A percentile compares a stretch with the other conserved stretches of the same genome.
Evolutionary conservation across 768 basidiomycete species (phyloP).

Genomic region (Suillus ampliporus): DNA sequence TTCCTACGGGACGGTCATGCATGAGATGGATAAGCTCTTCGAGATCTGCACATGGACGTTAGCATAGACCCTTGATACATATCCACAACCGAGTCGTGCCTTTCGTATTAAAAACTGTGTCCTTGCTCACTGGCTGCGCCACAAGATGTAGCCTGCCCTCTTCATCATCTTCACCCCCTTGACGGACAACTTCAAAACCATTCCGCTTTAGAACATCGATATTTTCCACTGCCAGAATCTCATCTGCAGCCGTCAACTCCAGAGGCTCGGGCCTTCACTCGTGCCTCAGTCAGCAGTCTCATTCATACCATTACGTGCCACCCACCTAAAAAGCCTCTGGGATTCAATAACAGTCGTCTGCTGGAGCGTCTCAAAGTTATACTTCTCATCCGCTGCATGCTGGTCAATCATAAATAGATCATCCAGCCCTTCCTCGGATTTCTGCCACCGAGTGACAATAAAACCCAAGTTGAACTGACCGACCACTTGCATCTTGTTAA

Average conservation of each 20-base stretch:
- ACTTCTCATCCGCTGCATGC: conserved; percentile 98
- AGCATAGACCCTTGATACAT: background rate
- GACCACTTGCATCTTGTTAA: conserved; percentile 78
- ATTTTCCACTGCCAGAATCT: conserved; percentile 87
- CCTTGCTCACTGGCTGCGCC: conserved; percentile 91
- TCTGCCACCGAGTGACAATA: conserved; percentile 77
- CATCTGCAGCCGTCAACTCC: conserved; percentile 89
- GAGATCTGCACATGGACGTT: conserved; percentile 60
- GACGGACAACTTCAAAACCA: conserved; percentile 83
- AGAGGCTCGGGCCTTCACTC: conserved; percentile 68
- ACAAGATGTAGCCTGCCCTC: conserved; percentile 62
- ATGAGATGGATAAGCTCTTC: conserved; percentile 92
- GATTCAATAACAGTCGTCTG: conserved; percentile 88
- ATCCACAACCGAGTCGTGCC: conserved; percentile 50
- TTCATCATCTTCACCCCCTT: conserved; percentile 47
- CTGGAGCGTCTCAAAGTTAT: conserved; percentile 95
- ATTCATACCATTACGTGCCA: background rate
- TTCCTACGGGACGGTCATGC: conserved; percentile 74
- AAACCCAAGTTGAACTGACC: conserved; percentile 98
- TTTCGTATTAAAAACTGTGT: conserved; percentile 86
- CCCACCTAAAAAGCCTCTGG: conserved; percentile 80
- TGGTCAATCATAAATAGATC: conserved; percentile 98
- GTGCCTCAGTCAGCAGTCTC: conserved; percentile 6
- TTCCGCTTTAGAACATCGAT: conserved; percentile 82
- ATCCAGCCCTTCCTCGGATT: conserved; percentile 52